Percentiles rank a stretch among this genome's conserved stretches.
phyloP scores from a whole-genome alignment of 2,329 filamentous ascomycete species.

The Dendrostoma leiphaemia region DNA sequence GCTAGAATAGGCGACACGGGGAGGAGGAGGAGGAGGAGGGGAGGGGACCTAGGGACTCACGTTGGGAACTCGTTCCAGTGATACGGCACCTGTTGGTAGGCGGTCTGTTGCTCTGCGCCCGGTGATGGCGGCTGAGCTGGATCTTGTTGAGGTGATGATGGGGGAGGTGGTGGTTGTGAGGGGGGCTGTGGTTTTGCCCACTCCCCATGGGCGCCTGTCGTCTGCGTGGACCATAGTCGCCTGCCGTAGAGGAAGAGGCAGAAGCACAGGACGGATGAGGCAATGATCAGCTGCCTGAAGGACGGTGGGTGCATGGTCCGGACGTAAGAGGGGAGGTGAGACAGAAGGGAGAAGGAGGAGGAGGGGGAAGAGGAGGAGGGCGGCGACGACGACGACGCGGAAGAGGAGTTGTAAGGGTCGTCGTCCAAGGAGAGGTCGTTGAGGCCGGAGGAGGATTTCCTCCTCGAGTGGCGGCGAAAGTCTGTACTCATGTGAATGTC shows the following conservation, averaged over 20 bases:
- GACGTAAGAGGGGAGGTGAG: constrained; percentile 6
- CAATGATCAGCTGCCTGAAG: constrained; percentile 17
- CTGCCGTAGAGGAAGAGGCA: constrained; percentile 20
- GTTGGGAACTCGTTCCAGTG: constrained; percentile 18
- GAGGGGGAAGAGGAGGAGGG: not conserved
- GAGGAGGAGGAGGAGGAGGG: not conserved
- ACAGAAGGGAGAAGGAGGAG: constrained; percentile 6
- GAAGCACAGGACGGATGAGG: constrained; percentile 15
- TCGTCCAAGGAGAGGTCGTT: not conserved
- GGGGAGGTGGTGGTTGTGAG: not conserved
- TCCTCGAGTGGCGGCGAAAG: constrained; percentile 2
- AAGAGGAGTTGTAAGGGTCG: not conserved
- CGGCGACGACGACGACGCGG: no score
- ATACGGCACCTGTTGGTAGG: constrained; percentile 16
- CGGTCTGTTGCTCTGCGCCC: constrained; percentile 7
- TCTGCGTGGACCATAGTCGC: constrained; percentile 12
- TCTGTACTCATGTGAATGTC: not conserved
- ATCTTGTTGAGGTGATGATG: not conserved
- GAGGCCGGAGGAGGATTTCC: constrained; percentile 2
- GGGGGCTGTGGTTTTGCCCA: constrained; percentile 11
- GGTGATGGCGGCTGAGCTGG: not conserved
- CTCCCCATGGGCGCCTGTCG: constrained; percentile 12
- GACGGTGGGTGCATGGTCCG: constrained; percentile 19
- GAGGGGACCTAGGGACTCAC: constrained; percentile 1
- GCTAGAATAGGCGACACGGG: not conserved